Percentiles rank a stretch among this genome's conserved stretches.
These are phyloP conservation scores for Nicotiana attenuata DNA, from an alignment of 257 asterid species.

Conservation along the genomic window DNA sequence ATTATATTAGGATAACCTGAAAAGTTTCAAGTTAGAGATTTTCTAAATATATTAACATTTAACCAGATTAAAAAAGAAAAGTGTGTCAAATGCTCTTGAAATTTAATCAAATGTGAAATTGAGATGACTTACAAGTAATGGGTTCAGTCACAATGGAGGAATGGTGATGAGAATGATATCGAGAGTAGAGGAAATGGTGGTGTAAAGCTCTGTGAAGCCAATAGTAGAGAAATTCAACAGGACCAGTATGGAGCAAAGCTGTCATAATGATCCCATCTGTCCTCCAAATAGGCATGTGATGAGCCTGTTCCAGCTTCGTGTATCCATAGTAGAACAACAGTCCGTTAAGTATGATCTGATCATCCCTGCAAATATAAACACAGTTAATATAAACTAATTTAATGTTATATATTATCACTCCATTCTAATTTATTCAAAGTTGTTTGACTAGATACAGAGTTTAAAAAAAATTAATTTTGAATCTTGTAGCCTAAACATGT, in stretches of 20 bases:
- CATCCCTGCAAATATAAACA: slow-evolving; percentile 52
- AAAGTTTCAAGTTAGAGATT: not conserved
- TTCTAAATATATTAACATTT: too few relatives aligned
- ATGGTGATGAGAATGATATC: slow-evolving; percentile 94
- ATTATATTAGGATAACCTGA: too few relatives aligned
- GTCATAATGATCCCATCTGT: slow-evolving; percentile 53
- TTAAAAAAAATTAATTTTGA: too few relatives aligned
- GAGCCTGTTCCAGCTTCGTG: slow-evolving; percentile 10
- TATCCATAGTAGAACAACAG: slow-evolving; percentile 36
- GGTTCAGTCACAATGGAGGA: slow-evolving; percentile 92
- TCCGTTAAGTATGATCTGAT: slow-evolving; percentile 74
- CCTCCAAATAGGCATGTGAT: slow-evolving; percentile 61
- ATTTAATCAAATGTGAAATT: not conserved
- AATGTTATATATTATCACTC: too few relatives aligned
- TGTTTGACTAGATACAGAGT: too few relatives aligned
- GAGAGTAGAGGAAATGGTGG: slow-evolving; percentile 85
- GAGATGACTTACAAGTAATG: slow-evolving; percentile 55
- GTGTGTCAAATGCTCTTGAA: too few relatives aligned
- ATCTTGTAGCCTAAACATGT: too few relatives aligned
- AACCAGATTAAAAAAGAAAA: not conserved
- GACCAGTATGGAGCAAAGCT: slow-evolving; percentile 51
- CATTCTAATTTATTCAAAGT: too few relatives aligned
- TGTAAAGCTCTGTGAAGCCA: slow-evolving; percentile 94
- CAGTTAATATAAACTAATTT: not conserved
- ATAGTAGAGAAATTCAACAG: slow-evolving; percentile 83